Percentiles rank a stretch among this genome's conserved stretches.
These are phyloP conservation scores for Bruguiera sexangula DNA, from an alignment of 345 rosid genomes.

Conservation along the genomic window DNA sequence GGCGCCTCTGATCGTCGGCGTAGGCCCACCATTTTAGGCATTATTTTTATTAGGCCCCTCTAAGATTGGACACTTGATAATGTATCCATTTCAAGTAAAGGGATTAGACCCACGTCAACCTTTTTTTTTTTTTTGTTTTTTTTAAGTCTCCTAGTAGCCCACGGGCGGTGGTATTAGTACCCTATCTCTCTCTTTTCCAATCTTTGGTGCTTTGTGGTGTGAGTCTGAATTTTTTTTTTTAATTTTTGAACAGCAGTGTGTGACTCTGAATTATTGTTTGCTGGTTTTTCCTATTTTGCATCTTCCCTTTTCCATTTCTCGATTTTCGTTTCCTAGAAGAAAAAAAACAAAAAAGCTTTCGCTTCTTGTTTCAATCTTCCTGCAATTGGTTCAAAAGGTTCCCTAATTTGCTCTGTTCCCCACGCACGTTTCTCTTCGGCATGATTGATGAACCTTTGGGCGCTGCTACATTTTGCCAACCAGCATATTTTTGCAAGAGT, in stretches of 20 bases:
- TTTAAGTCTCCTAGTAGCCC: no score
- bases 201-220: slow-evolving; percentile 7
- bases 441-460: no score
- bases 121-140: neutral
- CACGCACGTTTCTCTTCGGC: no score
- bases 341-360: neutral
- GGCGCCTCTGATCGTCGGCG: slow-evolving; percentile 29
- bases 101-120: neutral
- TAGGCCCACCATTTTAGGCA: slow-evolving; percentile 9
- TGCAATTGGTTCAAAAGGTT: neutral
- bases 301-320: slow-evolving; percentile 12
- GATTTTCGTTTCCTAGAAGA: slow-evolving; percentile 14
- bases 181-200: neutral
- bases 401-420: no score
- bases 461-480: no score
- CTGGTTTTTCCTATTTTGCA: neutral
- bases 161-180: neutral
- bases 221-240: neutral
- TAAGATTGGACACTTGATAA: neutral
- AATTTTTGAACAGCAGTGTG: no score
- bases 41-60: neutral
- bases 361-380: slow-evolving; percentile 6
- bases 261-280: slow-evolving; percentile 14
- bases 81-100: neutral
- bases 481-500: no score